These are phyloP conservation scores for Neurospora sp. DNA, from an alignment of 495 filamentous ascomycete species.

Conservation along the genomic window DNA sequence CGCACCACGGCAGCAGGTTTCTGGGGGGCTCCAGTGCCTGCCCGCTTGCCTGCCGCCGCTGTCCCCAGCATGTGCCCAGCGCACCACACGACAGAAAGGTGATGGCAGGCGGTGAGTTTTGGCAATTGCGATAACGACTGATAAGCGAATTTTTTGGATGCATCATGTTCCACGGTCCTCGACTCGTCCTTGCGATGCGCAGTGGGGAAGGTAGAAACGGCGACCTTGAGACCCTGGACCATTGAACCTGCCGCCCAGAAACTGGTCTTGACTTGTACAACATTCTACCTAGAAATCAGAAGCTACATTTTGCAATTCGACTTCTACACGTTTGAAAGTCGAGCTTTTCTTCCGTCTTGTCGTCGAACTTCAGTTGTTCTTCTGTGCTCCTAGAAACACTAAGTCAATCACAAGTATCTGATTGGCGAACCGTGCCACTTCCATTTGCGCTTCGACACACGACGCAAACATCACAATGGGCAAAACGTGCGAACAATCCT, in stretches of 20 bases:
- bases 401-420: not conserved
- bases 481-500: conserved; percentile 12
- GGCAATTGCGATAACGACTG: conserved; percentile 23
- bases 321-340: not conserved
- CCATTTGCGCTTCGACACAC: not conserved
- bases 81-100: not conserved
- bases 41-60: conserved; percentile 13
- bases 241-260: not conserved
- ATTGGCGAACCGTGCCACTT: not conserved
- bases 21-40: conserved; percentile 13
- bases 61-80: not conserved
- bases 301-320: not conserved
- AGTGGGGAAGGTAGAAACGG: not conserved
- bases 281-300: not conserved
- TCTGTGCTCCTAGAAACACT: not conserved
- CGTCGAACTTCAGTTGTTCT: not conserved
- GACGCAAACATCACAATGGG: conserved; percentile 10
- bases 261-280: not conserved
- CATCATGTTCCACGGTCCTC: conserved; percentile 3
- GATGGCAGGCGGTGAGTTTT: conserved; percentile 10
- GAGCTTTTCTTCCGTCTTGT: not conserved
- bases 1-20: conserved; percentile 5
- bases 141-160: conserved; percentile 26
- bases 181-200: conserved; percentile 1
- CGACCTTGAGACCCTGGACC: not conserved